Conservation (phyloP, 2,329 filamentous ascomycete genomes). For the Nothophoma quercina region DNA sequence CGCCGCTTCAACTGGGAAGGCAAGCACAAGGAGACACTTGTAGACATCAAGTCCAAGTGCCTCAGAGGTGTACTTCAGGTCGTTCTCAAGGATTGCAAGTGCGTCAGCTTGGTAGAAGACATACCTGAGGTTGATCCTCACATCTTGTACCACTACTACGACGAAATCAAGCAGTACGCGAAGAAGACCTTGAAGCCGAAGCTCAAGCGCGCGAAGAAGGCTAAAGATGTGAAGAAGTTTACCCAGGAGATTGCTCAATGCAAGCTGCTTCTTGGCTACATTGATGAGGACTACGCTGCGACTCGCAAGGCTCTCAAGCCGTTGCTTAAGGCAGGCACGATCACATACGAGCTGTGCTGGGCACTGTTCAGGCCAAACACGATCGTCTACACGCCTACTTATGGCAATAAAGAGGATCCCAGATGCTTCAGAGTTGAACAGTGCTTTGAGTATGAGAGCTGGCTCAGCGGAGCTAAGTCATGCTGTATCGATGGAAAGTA, state of each 20-base stretch:
- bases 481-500: constrained; percentile 81
- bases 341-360: constrained; percentile 90
- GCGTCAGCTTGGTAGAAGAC: constrained; percentile 81
- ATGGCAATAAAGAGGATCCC: constrained; percentile 77
- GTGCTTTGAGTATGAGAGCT: constrained; percentile 72
- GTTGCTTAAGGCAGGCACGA: constrained; percentile 80
- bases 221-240: constrained; percentile 67
- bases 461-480: constrained; percentile 73
- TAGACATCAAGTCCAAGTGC: constrained; percentile 86
- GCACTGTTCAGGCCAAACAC: constrained; percentile 88
- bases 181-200: constrained; percentile 70
- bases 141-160: constrained; percentile 69
- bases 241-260: constrained; percentile 69
- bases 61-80: constrained; percentile 74
- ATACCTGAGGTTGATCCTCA: constrained; percentile 68
- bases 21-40: constrained; percentile 75
- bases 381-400: constrained; percentile 77
- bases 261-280: constrained; percentile 75
- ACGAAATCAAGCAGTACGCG: constrained; percentile 71
- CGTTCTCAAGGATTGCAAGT: constrained; percentile 78
- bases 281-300: constrained; percentile 82
- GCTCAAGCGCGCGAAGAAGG: constrained; percentile 65
- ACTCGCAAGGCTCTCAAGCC: constrained; percentile 82
- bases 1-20: constrained; percentile 85
- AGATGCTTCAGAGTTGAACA: constrained; percentile 83